Evolutionary conservation across 2,329 filamentous ascomycete species (phyloP), one percentile per base, ranked within the genome.

Genomic region (Chaetomiaceae sp.): DNA sequence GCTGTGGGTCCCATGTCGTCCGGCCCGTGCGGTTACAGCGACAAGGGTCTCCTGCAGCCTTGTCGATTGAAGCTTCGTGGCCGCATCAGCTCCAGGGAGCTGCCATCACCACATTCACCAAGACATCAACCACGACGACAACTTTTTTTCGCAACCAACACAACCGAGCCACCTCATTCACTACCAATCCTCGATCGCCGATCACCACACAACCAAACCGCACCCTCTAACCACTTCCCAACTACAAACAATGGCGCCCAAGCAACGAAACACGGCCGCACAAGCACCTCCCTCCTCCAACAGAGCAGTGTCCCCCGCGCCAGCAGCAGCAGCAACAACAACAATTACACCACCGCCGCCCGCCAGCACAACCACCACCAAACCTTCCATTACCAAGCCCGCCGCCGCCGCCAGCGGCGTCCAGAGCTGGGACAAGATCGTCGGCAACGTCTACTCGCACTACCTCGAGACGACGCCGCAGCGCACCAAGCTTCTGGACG

Each of bases 401-500:
- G 20, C 25, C 17, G 36, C 23, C 56, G 56, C 23, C 56, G 57
- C 23, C 52, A 37, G 43, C 44, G 51, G 53, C 15, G 3, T 20
- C 12, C 65, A 67, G 58, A 71, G 68, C 61, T 76, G 76, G 72
- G 68, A 76, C 66, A 76, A 85, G 64, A 88, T 95, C 60, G 75
- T 85, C 39, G 64, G 78, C 52, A 84, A 84, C 66, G 78, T 96
- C 62, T 87, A 85, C 80, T 75, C 84, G 63, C 84, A 89, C 71
- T 99, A 99, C 72, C 70, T 85, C 51, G 75, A 86, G 62, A 80
- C 84, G 63, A 99, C 94, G 40, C 85, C 92, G 43, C 91, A 96
- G 78, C 84, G 92, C 59, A 92, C 87, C 44, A 94, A 95, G 80
- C 81, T 99, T 57, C 81, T 97, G 58, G 94, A 99, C 71, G 81